Percentiles rank a stretch among this genome's conserved stretches.
Evolutionary conservation across 805 yeast species (phyloP).

Genomic region (Phaffomyces opuntiae): DNA sequence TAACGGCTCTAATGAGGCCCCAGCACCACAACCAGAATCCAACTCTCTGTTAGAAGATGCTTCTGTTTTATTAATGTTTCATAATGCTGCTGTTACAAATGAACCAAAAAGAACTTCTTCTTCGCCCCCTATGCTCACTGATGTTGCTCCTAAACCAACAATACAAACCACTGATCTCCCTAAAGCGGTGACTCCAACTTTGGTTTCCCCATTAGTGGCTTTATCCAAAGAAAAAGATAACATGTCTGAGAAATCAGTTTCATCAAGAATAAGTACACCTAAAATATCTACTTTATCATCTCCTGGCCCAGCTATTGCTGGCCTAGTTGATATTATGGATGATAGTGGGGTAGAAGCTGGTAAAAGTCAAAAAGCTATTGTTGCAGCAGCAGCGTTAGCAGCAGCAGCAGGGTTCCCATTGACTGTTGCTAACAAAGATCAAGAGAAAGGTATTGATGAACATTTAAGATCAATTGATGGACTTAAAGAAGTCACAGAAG

Average conservation of each 20-base stretch:
- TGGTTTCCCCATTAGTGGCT: not conserved
- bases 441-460: slow-evolving; percentile 10
- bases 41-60: slow-evolving; percentile 46
- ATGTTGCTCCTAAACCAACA: slow-evolving; percentile 4
- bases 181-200: slow-evolving; percentile 20
- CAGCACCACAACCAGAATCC: slow-evolving; percentile 1
- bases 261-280: slow-evolving; percentile 7
- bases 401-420: slow-evolving; percentile 73
- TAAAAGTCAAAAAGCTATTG: slow-evolving; percentile 47
- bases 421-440: slow-evolving; percentile 4
- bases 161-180: slow-evolving; percentile 7
- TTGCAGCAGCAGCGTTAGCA: slow-evolving; percentile 77
- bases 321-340: slow-evolving; percentile 21
- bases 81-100: slow-evolving; percentile 39
- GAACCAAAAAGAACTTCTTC: slow-evolving; percentile 1
- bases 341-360: slow-evolving; percentile 12
- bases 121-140: not conserved
- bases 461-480: slow-evolving; percentile 5
- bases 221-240: not conserved
- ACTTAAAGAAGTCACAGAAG: not conserved
- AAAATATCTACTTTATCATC: slow-evolving; percentile 24
- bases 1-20: not conserved
- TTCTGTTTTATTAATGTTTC: slow-evolving; percentile 53
- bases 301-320: slow-evolving; percentile 44
- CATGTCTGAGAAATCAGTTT: not conserved